phyloP scores from a whole-genome alignment of 2,329 filamentous ascomycete genomes.

The Phyllosticta citriasiana region DNA sequence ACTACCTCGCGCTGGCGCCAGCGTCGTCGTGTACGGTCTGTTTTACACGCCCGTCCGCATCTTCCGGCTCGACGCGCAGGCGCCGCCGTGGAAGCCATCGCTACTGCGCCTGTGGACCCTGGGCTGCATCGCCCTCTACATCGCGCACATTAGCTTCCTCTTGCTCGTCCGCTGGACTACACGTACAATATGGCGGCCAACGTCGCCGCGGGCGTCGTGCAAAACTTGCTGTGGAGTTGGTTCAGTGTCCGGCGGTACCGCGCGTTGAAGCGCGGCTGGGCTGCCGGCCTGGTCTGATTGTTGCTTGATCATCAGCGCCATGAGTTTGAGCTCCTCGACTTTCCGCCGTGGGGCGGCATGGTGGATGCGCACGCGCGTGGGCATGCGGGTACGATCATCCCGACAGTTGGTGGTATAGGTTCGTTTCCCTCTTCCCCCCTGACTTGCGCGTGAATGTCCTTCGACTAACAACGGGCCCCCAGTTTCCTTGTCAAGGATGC shows the following conservation, averaged over 20 bases:
- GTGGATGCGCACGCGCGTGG: slow-evolving; percentile 89
- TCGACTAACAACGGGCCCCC: neutral
- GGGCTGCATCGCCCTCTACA: slow-evolving; percentile 61
- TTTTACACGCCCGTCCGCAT: slow-evolving; percentile 78
- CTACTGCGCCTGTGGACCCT: slow-evolving; percentile 66
- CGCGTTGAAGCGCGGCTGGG: slow-evolving; percentile 64
- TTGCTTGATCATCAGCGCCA: slow-evolving; percentile 83
- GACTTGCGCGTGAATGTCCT: neutral
- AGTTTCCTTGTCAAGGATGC: slow-evolving; percentile 85
- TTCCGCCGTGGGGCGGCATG: slow-evolving; percentile 70
- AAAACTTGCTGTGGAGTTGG: slow-evolving; percentile 76
- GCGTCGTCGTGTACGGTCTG: slow-evolving; percentile 82
- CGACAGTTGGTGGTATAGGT: slow-evolving; percentile 95
- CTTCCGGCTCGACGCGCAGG: slow-evolving; percentile 63
- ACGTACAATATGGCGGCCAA: slow-evolving; percentile 98
- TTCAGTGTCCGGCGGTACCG: slow-evolving; percentile 70
- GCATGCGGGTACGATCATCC: slow-evolving; percentile 87
- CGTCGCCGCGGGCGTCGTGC: slow-evolving; percentile 66
- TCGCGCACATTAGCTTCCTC: slow-evolving; percentile 70
- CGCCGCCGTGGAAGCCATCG: slow-evolving; percentile 36
- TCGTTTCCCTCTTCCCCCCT: slow-evolving; percentile 34
- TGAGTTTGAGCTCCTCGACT: slow-evolving; percentile 96
- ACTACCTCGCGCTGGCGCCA: slow-evolving; percentile 89
- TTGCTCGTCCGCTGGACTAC: slow-evolving; percentile 85
- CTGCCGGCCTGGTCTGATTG: slow-evolving; percentile 78